Base-by-base conservation (phyloP, 495 filamentous ascomycete species). In the Talaromyces thailandensis region DNA sequence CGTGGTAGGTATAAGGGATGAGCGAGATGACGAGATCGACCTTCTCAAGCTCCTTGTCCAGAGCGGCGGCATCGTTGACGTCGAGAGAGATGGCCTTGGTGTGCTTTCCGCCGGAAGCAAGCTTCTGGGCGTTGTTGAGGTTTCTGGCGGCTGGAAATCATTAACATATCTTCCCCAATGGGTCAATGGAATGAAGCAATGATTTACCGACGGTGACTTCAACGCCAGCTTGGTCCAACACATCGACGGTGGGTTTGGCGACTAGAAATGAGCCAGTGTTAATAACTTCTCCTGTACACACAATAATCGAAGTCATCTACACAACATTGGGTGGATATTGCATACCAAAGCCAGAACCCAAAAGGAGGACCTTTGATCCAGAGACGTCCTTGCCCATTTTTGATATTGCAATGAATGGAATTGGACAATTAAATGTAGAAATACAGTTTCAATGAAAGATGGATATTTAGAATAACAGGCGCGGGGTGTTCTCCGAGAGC, bases 1-100 rank as follows among this genome's bases (percentile, higher is more conserved):
- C 88, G 74, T 98, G 94, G 83, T 85, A 92, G 64, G 87, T 96
- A 75, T 98, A 98, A 12, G 94, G 93, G 64, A 98, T 96, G 70
- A 97, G 76, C 66, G 79, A 84, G 71, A 96, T 88, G 61, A 87
- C 88, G 9, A 98, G 74, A 70, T 92, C 90, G 69, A 88, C 81
- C 79, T 93, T 84, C 65, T 79, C 84, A 56, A 95, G 81, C 68
- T 86, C 89, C 58, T 84, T 81, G 65, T 98, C 93, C 21, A 98
- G 84, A 18, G 86, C 90, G 51, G 76, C 70, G 25, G 80, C 82
- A 68, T 95, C 78, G 61, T 72, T 84, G 50, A 96, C 94, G 71
- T 98, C 92, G 64, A 97, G 84, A 53, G 90, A 86, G 72, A 93
- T 88, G 58, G 90, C 81, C 63, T 73, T 79, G 61, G 90, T 82